Percentiles rank a stretch among this genome's conserved stretches.
These are phyloP conservation scores for Naegleria gruberi DNA, from an alignment of 208 protist genomes.

Conservation along the genomic window DNA sequence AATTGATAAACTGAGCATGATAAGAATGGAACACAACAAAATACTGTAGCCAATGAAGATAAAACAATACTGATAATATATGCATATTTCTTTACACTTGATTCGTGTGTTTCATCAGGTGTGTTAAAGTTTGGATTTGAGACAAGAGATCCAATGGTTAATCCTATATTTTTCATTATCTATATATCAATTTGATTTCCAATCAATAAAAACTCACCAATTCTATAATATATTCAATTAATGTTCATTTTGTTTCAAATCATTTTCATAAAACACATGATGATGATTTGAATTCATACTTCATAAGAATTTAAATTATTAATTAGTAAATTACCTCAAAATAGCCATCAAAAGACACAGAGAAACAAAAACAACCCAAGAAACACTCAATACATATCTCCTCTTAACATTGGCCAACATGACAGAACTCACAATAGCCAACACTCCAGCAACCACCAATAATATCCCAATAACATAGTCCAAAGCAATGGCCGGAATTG, in stretches of 20 bases:
- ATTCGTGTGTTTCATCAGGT: neutral
- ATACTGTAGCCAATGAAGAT: neutral
- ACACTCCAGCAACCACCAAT: neutral
- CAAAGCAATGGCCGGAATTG: neutral
- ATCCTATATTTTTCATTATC: neutral
- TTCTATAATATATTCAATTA: neutral
- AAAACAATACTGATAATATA: slow-evolving; percentile 13
- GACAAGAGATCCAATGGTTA: neutral
- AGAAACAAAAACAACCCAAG: neutral
- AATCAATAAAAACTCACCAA: neutral
- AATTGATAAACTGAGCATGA: neutral
- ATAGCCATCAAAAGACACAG: neutral
- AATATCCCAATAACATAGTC: neutral
- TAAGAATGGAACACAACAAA: neutral
- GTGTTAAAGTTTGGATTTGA: neutral
- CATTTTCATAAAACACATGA: too few species aligned
- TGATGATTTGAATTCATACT: too few species aligned
- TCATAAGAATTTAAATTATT: too few species aligned
- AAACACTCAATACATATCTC: neutral
- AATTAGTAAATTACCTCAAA: too few species aligned
- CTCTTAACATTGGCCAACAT: neutral
- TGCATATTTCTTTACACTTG: neutral
- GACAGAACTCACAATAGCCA: neutral
- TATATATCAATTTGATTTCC: neutral
- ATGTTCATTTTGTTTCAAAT: too few species aligned